Evolutionary conservation across 2,329 filamentous ascomycete genomes (phyloP).

Genomic region (Pyricularia grisea): DNA sequence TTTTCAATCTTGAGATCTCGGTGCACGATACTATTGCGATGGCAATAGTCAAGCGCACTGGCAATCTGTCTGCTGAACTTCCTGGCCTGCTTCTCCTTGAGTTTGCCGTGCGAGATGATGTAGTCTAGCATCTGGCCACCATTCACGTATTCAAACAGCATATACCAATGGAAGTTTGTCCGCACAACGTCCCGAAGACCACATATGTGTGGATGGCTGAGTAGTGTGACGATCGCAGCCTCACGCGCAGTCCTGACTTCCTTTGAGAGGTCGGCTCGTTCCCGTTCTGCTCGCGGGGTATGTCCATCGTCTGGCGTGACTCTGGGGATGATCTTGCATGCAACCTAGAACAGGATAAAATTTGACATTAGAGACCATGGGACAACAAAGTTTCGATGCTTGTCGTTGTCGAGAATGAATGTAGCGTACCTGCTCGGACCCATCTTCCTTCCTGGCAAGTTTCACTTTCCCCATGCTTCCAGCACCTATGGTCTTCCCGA

Average conservation of each 20-base stretch:
- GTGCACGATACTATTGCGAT: conserved; percentile 96
- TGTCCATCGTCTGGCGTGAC: conserved; percentile 81
- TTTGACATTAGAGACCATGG: conserved; percentile 1
- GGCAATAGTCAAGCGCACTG: conserved; percentile 93
- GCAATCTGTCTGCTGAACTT: conserved; percentile 98
- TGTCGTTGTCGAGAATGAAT: background rate
- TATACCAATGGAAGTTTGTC: conserved; percentile 98
- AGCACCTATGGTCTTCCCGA: conserved; percentile 94
- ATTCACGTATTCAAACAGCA: conserved; percentile 99
- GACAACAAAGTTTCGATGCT: background rate
- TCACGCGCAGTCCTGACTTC: conserved; percentile 92
- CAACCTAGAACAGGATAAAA: conserved; percentile 50
- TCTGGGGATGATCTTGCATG: conserved; percentile 93
- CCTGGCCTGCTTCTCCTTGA: conserved; percentile 96
- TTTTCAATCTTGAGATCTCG: conserved; percentile 98
- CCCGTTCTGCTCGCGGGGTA: conserved; percentile 60
- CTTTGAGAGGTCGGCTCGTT: conserved; percentile 91
- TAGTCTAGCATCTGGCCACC: conserved; percentile 99
- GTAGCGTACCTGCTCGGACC: conserved; percentile 67
- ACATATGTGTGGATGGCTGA: conserved; percentile 93
- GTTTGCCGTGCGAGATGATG: conserved; percentile 93
- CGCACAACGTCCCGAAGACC: conserved; percentile 91
- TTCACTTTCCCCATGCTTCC: conserved; percentile 99
- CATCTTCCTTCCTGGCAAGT: conserved; percentile 81
- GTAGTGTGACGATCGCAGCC: conserved; percentile 88